Evolutionary conservation across 2,329 filamentous ascomycete species (phyloP).

Genomic region (Chaetomium olivaceum): DNA sequence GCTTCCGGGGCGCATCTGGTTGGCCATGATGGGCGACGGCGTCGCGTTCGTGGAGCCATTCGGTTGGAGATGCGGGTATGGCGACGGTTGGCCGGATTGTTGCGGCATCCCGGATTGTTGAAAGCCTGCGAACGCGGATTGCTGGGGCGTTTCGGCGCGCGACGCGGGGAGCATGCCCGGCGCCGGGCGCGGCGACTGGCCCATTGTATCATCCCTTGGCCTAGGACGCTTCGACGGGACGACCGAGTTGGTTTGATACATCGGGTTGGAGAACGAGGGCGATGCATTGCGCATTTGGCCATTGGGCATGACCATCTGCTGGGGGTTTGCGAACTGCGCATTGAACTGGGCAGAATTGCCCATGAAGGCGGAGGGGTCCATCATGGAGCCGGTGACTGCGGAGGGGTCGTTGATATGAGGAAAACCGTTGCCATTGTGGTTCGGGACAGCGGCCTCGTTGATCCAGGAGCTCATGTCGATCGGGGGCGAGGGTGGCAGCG

Average conservation of each 20-base stretch:
- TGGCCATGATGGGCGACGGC: conserved; percentile 88
- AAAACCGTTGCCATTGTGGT: conserved; percentile 70
- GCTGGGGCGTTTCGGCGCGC: conserved; percentile 89
- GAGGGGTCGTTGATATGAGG: conserved; percentile 65
- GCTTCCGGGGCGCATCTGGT: conserved; percentile 70
- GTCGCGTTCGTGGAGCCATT: conserved; percentile 81
- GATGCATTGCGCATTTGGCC: conserved; percentile 81
- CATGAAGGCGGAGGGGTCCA: conserved; percentile 67
- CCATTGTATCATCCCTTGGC: conserved; percentile 79
- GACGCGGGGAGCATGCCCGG: conserved; percentile 74
- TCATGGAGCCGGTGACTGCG: conserved; percentile 56
- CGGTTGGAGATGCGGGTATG: conserved; percentile 80
- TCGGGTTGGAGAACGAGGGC: conserved; percentile 73
- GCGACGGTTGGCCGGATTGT: conserved; percentile 64
- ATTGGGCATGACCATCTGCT: conserved; percentile 73
- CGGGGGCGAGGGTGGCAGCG: conserved; percentile 34
- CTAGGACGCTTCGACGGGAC: conserved; percentile 87
- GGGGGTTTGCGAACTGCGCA: conserved; percentile 58
- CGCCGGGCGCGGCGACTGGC: conserved; percentile 76
- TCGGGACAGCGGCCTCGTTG: conserved; percentile 67
- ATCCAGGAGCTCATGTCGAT: conserved; percentile 70
- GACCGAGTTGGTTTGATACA: conserved; percentile 81
- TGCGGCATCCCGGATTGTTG: conserved; percentile 62
- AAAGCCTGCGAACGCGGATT: conserved; percentile 70
- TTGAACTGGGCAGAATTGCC: conserved; percentile 61